A percentile compares a stretch with the other conserved stretches of the same genome.
Conservation (phyloP, 1,284 basidiomycete genomes). For the Sparassis latifolia region DNA sequence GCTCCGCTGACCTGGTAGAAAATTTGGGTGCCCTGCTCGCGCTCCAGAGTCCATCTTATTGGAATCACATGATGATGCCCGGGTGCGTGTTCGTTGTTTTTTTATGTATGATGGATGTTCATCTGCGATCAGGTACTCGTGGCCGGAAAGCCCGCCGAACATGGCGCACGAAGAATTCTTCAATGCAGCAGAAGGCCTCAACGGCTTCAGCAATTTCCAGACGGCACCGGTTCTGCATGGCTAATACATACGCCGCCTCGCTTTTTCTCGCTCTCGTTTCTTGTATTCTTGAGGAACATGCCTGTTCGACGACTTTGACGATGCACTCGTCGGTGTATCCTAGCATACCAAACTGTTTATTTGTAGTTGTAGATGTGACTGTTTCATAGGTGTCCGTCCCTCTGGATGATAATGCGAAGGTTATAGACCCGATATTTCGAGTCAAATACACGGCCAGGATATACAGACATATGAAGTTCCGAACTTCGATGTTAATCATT, state of each 20-base stretch:
- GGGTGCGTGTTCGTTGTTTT: slow-evolving; percentile 36
- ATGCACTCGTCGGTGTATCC: too few relatives aligned
- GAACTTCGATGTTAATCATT: too few relatives aligned
- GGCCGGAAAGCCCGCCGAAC: slow-evolving; percentile 16
- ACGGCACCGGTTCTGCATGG: slow-evolving; percentile 1
- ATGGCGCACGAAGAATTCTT: slow-evolving; percentile 9
- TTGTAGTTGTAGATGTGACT: too few relatives aligned
- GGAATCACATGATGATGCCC: slow-evolving; percentile 78
- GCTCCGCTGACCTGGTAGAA: slow-evolving; percentile 27
- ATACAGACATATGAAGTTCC: too few relatives aligned
- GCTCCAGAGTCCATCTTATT: slow-evolving; percentile 64
- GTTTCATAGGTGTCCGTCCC: too few relatives aligned
- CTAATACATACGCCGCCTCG: background rate
- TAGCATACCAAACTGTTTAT: too few relatives aligned
- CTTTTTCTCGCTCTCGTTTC: background rate
- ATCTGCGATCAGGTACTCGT: slow-evolving; percentile 12
- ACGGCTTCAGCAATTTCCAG: slow-evolving; percentile 1
- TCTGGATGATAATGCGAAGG: too few relatives aligned
- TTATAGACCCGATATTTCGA: too few relatives aligned
- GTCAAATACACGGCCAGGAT: too few relatives aligned
- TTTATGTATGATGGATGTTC: background rate
- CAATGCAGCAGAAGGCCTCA: background rate
- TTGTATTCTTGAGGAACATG: background rate
- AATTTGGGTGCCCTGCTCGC: slow-evolving; percentile 67
- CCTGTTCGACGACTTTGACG: too few relatives aligned